These are phyloP conservation scores for Russula abietina DNA, from an alignment of 768 basidiomycete genomes.

Conservation along the genomic window DNA sequence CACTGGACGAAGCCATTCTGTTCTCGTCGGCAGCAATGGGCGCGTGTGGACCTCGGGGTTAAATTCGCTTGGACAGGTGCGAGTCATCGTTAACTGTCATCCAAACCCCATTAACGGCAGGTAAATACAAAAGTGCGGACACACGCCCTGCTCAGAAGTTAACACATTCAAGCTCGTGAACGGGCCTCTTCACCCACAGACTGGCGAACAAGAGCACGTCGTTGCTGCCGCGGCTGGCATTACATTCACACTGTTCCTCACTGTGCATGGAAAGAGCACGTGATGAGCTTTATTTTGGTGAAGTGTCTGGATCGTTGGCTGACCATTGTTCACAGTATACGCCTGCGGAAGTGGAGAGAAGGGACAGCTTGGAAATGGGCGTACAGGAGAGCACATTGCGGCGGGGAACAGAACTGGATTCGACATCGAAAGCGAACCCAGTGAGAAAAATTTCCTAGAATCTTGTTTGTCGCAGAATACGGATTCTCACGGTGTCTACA, in stretches of 20 bases:
- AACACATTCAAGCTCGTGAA: slow-evolving; percentile 57
- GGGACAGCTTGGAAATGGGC: slow-evolving; percentile 89
- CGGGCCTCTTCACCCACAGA: slow-evolving; percentile 37
- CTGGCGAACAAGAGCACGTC: slow-evolving; percentile 58
- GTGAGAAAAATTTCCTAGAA: slow-evolving; percentile 35
- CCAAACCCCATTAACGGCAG: not conserved
- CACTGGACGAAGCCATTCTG: slow-evolving; percentile 73
- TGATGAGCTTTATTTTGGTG: not conserved
- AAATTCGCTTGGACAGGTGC: slow-evolving; percentile 77
- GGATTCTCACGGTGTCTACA: slow-evolving; percentile 30
- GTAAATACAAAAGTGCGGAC: slow-evolving; percentile 18
- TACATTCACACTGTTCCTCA: slow-evolving; percentile 78
- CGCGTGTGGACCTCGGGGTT: slow-evolving; percentile 78
- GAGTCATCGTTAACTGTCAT: not conserved
- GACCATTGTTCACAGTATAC: slow-evolving; percentile 49
- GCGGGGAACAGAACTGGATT: slow-evolving; percentile 80
- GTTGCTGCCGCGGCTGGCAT: slow-evolving; percentile 75
- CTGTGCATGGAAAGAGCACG: slow-evolving; percentile 73
- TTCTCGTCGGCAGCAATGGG: slow-evolving; percentile 79
- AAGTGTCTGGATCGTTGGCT: slow-evolving; percentile 4
- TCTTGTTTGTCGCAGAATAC: not conserved
- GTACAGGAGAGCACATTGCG: slow-evolving; percentile 86
- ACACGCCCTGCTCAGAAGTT: slow-evolving; percentile 48
- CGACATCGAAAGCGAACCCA: slow-evolving; percentile 67
- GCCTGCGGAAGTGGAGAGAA: slow-evolving; percentile 88